Base-by-base conservation (phyloP, 257 asterid species). In the Primulina eburnea region DNA sequence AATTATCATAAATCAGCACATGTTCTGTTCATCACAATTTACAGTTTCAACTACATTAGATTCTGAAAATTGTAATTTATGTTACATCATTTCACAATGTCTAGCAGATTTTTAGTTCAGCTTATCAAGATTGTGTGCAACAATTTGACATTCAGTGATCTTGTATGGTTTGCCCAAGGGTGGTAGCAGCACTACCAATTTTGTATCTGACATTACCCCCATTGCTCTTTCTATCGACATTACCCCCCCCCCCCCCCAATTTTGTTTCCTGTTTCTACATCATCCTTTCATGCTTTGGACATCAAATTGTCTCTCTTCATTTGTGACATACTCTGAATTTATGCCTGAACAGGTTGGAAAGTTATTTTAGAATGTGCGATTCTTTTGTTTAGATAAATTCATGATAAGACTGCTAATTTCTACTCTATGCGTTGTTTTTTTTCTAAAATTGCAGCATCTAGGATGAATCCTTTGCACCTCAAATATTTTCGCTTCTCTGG, bases 381-480 rank as follows among this genome's bases (percentile, higher is more conserved):
- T 69, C 70, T 40, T n/a, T 21, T 60, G 21, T 64, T 21, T 40
- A 12, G 59, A 35, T 59, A 65, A 64, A 76, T 35, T 62, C 43
- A 40, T 68, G 37, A 50, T 43, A 29, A 63, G 67, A 68, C 65
- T 55, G 62, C 65, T 76, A 67, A 72, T 68, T 69, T 64, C 64
- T 69, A 57, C 67, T 68, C 68, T 72, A 28, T 75, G 47, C 59
- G 14, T 26, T 28, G 61, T 56, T 55, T 71, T 75, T 17, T 74
- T 32, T 28, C 2, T 28, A 28, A 28, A 53, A 74, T 72, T 84
- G 89, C 96, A 94, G 99, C 93, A 18, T 94, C 97, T 18, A 88
- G 82, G 79, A 97, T 94, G 88, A 89, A 94, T 78, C 96, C 95
- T 7, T 37, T 89, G 88, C 95, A 89, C 85, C 96, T 87, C 21